Percentiles rank a stretch among this genome's conserved stretches.
phyloP scores from a whole-genome alignment of 345 rosid genomes.

The Aegle marmelos region DNA sequence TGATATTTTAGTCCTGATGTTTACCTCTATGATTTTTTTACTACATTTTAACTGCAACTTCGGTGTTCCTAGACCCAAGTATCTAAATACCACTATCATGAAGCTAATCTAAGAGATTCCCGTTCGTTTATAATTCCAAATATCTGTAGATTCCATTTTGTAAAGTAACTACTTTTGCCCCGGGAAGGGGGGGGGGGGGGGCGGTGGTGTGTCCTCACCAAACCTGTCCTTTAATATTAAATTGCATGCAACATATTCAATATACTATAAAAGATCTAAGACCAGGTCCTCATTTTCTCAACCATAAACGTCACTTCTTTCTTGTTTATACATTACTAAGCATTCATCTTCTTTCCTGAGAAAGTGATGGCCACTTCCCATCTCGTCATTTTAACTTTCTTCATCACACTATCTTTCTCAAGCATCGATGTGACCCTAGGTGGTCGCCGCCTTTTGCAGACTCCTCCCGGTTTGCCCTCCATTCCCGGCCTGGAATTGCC shows the following conservation, averaged over 20 bases:
- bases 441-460: slow-evolving; percentile 1
- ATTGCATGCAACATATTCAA: background rate
- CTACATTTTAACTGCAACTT: too few relatives aligned
- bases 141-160: too few relatives aligned
- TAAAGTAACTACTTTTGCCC: too few relatives aligned
- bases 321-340: background rate
- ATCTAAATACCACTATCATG: too few relatives aligned
- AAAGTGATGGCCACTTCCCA: background rate
- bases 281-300: background rate
- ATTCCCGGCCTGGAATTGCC: background rate
- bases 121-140: too few relatives aligned
- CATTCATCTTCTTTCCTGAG: background rate
- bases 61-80: too few relatives aligned
- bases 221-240: background rate
- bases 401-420: background rate
- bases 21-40: too few relatives aligned
- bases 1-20: too few relatives aligned
- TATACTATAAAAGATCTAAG: background rate
- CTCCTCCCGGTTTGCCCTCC: background rate
- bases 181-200: too few relatives aligned
- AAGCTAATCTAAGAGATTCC: too few relatives aligned
- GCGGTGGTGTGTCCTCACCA: too few relatives aligned
- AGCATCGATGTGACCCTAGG: background rate
- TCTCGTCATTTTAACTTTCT: background rate
- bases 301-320: background rate